Evolutionary conservation across 2,329 filamentous ascomycete genomes (phyloP).

Genomic region (Botrytis tulipae): DNA sequence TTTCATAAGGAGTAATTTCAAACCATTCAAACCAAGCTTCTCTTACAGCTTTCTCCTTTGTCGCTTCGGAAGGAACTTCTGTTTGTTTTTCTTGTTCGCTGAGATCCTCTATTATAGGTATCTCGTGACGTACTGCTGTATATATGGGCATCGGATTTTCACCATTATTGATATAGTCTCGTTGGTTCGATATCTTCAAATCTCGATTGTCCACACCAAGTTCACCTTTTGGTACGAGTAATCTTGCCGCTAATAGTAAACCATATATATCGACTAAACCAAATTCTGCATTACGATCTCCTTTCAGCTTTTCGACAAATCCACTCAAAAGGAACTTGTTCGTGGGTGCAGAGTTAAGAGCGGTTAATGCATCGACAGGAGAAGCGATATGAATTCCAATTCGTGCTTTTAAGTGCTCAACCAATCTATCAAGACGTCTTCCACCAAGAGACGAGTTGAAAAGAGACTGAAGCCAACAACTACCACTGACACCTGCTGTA

Average conservation of each 20-base stretch:
- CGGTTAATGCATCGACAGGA: slow-evolving; percentile 76
- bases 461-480: slow-evolving; percentile 89
- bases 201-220: slow-evolving; percentile 72
- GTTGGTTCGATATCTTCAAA: slow-evolving; percentile 88
- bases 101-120: slow-evolving; percentile 61
- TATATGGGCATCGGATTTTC: slow-evolving; percentile 90
- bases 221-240: slow-evolving; percentile 84
- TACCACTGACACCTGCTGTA: slow-evolving; percentile 91
- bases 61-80: slow-evolving; percentile 45
- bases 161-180: slow-evolving; percentile 71
- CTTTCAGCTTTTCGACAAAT: slow-evolving; percentile 86
- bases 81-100: slow-evolving; percentile 40
- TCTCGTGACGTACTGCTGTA: slow-evolving; percentile 92
- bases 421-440: slow-evolving; percentile 64
- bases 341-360: slow-evolving; percentile 84
- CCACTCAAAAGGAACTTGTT: slow-evolving; percentile 89
- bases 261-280: slow-evolving; percentile 94
- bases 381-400: slow-evolving; percentile 89
- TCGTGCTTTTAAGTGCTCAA: slow-evolving; percentile 83
- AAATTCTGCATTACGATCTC: slow-evolving; percentile 75
- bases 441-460: slow-evolving; percentile 78
- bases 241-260: slow-evolving; percentile 75
- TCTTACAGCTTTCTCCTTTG: slow-evolving; percentile 52
- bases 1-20: slow-evolving; percentile 90
- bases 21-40: slow-evolving; percentile 98